Evolutionary conservation across 129 eudicot genomes (phyloP).

Genomic region (Saussurea involucrata): DNA sequence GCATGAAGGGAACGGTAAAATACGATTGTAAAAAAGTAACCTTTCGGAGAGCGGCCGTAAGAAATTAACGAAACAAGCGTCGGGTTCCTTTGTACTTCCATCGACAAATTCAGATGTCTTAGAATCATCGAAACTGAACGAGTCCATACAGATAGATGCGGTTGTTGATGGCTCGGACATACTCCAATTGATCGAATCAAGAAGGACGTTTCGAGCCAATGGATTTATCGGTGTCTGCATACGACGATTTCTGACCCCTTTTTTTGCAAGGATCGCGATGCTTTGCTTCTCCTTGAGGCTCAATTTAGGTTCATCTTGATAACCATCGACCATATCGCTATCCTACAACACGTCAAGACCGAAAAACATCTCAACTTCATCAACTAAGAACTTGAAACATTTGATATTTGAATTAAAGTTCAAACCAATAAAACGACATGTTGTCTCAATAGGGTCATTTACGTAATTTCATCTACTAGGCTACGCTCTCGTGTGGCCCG

Average conservation of each 20-base stretch:
- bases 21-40: conserved; percentile 25
- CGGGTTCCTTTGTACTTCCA: conserved; percentile 42
- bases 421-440: not conserved
- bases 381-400: not conserved
- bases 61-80: conserved; percentile 56
- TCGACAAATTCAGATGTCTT: conserved; percentile 28
- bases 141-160: conserved; percentile 63
- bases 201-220: conserved; percentile 61
- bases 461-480: not conserved
- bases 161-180: conserved; percentile 76
- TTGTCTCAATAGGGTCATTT: not conserved
- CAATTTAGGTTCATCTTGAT: conserved; percentile 28
- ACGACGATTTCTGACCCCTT: conserved; percentile 76
- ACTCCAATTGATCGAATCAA: conserved; percentile 85
- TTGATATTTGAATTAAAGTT: no score
- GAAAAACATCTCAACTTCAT: not conserved
- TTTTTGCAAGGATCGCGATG: conserved; percentile 59
- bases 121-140: conserved; percentile 41
- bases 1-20: not conserved
- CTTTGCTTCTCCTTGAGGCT: conserved; percentile 57
- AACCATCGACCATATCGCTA: conserved; percentile 12
- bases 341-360: conserved; percentile 35
- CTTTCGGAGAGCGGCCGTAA: conserved; percentile 77
- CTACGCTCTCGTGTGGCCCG: not conserved
- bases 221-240: conserved; percentile 67